These are phyloP conservation scores for Leucosporidium creatinivorum DNA, from an alignment of 768 basidiomycete genomes.

Conservation along the genomic window DNA sequence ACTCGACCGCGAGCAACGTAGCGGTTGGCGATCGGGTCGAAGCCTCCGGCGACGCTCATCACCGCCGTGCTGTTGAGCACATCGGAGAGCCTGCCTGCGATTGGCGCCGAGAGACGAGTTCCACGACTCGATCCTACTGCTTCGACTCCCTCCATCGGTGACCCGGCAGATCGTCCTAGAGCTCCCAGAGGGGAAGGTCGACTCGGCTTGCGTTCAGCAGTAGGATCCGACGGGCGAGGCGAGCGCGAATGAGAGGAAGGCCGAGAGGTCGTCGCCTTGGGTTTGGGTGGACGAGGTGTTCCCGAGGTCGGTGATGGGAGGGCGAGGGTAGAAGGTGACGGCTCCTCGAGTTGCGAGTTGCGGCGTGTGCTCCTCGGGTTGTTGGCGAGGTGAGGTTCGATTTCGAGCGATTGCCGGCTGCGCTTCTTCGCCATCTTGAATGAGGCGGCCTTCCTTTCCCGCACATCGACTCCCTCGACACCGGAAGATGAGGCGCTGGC, in stretches of 20 bases:
- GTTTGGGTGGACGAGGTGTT: too few relatives aligned
- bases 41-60: background rate
- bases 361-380: background rate
- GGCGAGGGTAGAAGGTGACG: too few relatives aligned
- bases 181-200: too few relatives aligned
- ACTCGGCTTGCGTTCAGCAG: too few relatives aligned
- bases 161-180: too few relatives aligned
- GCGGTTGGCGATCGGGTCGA: background rate
- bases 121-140: background rate
- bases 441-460: too few relatives aligned
- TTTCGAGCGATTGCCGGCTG: background rate
- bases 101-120: background rate
- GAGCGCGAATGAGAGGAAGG: too few relatives aligned
- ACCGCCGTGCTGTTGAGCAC: background rate
- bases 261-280: too few relatives aligned
- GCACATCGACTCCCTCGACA: too few relatives aligned
- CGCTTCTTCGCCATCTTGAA: background rate
- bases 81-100: background rate
- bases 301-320: too few relatives aligned
- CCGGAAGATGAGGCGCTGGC: background rate
- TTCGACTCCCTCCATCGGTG: too few relatives aligned
- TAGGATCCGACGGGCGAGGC: too few relatives aligned
- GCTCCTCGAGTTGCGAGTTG: background rate
- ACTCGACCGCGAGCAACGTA: background rate
- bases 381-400: background rate